Base-by-base conservation (phyloP, 306 rosid genomes). In the Senna siamea region DNA sequence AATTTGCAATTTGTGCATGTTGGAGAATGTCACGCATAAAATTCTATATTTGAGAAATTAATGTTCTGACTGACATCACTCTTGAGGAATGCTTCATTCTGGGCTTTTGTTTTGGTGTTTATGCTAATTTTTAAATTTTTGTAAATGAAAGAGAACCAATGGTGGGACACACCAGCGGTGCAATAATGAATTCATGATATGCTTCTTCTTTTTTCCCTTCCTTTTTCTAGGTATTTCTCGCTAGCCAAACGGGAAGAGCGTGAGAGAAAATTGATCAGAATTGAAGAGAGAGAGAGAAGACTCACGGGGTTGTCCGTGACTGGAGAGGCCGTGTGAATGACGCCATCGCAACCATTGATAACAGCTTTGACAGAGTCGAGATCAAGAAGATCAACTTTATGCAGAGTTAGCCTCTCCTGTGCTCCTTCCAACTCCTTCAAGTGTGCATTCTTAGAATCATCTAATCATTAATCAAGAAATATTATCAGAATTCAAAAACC, bases 251-350 rank as follows among this genome's bases (percentile, higher is more conserved):
- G 8, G 37, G 40, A 38, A 41, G 40, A 56, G 54, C 22, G 4
- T 40, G 12, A 57, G 17, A 35, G 50, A 34, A 70, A 38, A 55
- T 8, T 53, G 18, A 35, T 9, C 5, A 53, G 20, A 59, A 47
- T 30, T 7, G 3, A 13, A 37, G 5, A 14, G 30, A 10, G 35
- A 34, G 7, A 20, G 28, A 1, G 4, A 18, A 28, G 35, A 50
- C 82, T 72, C 35, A 94, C 98, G 0, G 96, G 97, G 46, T 91
- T 96, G 51, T 91, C 95, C 5, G 98, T 89, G 54, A 92, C 86
- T 0, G 97, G 97, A 41, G 97, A 94, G 0, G 99, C 99, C 0
- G 93, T 85, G 82, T 94, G 99, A 60, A 94, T 83, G 53, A 94
- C 86, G 5, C 97, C 99, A 44, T 85, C 80, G 37, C 96, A 92